Evolutionary conservation across 179 eudicot species (phyloP), one percentile per base, ranked within the genome.

Genomic region (Nepenthes alata): DNA sequence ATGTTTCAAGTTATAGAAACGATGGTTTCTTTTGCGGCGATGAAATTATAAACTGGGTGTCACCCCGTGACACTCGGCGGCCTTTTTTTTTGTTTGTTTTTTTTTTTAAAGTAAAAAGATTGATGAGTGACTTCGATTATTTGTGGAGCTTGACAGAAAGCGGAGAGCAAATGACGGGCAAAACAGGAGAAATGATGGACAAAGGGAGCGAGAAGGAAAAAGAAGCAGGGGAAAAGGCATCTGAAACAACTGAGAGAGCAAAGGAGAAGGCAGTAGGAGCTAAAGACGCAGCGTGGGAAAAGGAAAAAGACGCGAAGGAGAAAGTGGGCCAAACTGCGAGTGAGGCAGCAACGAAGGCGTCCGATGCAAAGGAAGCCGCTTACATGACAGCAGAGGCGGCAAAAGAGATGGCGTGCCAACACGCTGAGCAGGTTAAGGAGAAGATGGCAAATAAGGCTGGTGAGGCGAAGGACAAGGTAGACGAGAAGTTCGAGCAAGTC

Each of bases 361-460:
- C 45, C 5, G 39, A 14, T 12, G 63, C 75, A 2, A 57, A 66
- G 37, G 71, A 65, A 35, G 57, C 59, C 60, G 74, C 70, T 12
- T 13, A 14, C 11, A 56, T 47, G 38, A 48, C 59, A 3, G 50
- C 47, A 49, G 66, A 51, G 13, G 48, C 16, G 13, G 66, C 77
- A 2, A 59, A 68, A 37, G 73, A 67, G 39, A 58, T 61, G 65
- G 72, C 68, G 10, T 35, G 34, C 6, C 48, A 47, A 2, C 48
- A 65, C 14, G 62, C 37, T 8, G 69, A 64, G 38, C 45, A 47
- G 48, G 70, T 61, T 1, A 69, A 74, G 64, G 70, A 67, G 36
- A 38, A 41, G 51, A 37, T 34, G 14, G 47, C 67, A 0, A 38
- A 13, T 3, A 60, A 72, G 63, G 61, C 63, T 37, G 64, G 47